A percentile compares a stretch with the other conserved stretches of the same genome.
Conservation (phyloP, 768 basidiomycete species). For the Ramaria sp. region DNA sequence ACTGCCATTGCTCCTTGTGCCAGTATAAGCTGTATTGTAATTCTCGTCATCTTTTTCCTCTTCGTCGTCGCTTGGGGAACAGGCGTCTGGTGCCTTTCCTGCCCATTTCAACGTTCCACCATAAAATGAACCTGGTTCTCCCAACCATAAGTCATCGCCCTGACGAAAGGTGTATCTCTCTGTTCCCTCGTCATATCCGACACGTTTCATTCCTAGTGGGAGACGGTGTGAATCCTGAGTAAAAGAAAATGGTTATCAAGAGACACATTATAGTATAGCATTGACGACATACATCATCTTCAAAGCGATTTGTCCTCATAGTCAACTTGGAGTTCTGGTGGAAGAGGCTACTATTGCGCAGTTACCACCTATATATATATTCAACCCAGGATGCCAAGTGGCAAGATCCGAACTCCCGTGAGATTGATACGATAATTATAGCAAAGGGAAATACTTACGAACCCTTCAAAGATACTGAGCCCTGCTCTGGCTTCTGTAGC, state of each 20-base stretch:
- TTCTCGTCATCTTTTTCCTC: not conserved
- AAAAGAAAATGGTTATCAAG: not conserved
- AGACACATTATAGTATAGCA: not conserved
- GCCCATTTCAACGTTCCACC: constrained; percentile 4
- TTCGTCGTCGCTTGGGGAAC: not conserved
- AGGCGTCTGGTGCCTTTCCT: not conserved
- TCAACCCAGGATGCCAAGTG: no score
- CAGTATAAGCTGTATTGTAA: not conserved
- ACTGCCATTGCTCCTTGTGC: not conserved
- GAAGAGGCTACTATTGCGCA: no score
- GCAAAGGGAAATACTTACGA: no score
- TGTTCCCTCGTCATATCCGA: constrained; percentile 44
- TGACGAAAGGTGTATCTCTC: constrained; percentile 32
- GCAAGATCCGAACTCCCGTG: no score
- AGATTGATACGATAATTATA: no score
- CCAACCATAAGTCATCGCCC: not conserved
- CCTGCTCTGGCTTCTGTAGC: no score
- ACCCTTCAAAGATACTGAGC: no score
- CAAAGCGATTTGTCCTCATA: not conserved
- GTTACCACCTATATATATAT: no score
- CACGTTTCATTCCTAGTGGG: constrained; percentile 36
- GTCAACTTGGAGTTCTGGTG: not conserved
- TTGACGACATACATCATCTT: not conserved
- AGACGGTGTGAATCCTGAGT: constrained; percentile 28
- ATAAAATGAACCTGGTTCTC: constrained; percentile 1